A percentile compares a stretch with the other conserved stretches of the same genome.
phyloP scores from a whole-genome alignment of 140 eudicot species.

The Anethum foeniculum region DNA sequence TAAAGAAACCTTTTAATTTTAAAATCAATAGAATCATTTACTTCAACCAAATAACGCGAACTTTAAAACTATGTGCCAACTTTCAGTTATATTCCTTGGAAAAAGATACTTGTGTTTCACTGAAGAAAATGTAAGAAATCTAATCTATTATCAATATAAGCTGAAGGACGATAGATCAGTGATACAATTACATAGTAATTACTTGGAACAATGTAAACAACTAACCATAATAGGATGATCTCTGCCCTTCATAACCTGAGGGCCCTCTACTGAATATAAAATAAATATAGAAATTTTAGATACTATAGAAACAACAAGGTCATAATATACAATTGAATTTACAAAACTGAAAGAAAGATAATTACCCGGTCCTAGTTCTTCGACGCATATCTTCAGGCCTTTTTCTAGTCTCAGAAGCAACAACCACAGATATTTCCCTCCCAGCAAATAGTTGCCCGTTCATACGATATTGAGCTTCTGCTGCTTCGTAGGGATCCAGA shows the following conservation, averaged over 20 bases:
- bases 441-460: constrained; percentile 62
- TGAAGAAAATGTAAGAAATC: not conserved
- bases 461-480: constrained; percentile 69
- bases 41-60: not conserved
- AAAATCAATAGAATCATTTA: not conserved
- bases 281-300: constrained; percentile 4
- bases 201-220: not conserved
- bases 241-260: constrained; percentile 41
- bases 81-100: not conserved
- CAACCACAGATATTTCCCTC: constrained; percentile 62
- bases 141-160: not conserved
- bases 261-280: constrained; percentile 33
- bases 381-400: constrained; percentile 77
- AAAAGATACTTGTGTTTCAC: not conserved
- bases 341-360: not conserved
- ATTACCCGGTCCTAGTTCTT: constrained; percentile 50
- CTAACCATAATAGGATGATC: constrained; percentile 42
- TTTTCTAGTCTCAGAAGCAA: constrained; percentile 63
- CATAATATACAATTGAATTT: not conserved
- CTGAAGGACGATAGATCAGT: not conserved
- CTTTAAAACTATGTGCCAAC: not conserved
- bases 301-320: not conserved
- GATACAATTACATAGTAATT: not conserved
- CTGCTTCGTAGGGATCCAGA: constrained; percentile 67
- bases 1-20: not conserved